Evolutionary conservation across 306 rosid genomes (phyloP).

Genomic region (Corylus heterophylla): DNA sequence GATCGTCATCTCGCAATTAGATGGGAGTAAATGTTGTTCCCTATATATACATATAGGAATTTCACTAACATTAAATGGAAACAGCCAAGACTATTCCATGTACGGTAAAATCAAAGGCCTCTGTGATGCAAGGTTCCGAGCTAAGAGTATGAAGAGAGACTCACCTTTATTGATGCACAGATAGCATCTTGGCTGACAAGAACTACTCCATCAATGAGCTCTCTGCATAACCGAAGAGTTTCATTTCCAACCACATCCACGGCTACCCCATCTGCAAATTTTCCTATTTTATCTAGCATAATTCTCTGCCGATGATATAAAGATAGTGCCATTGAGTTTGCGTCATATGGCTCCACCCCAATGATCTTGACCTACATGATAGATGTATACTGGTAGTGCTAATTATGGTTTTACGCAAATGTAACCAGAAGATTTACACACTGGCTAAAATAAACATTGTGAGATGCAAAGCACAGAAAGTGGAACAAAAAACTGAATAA

Average conservation of each 20-base stretch:
- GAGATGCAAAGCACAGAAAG: background rate
- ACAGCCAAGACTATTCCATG: background rate
- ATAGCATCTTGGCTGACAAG: conserved; percentile 58
- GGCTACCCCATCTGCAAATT: conserved; percentile 62
- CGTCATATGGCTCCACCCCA: conserved; percentile 63
- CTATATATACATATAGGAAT: too few relatives aligned
- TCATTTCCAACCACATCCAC: conserved; percentile 64
- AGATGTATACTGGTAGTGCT: background rate
- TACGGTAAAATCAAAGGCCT: background rate
- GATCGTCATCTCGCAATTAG: too few relatives aligned
- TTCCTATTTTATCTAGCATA: conserved; percentile 49
- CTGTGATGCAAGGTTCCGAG: background rate
- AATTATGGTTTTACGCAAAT: background rate
- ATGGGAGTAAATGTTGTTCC: too few relatives aligned
- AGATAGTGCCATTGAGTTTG: conserved; percentile 59
- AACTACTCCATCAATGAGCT: conserved; percentile 52
- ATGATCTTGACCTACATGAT: conserved; percentile 50
- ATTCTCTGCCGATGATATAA: conserved; percentile 50
- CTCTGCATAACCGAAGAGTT: conserved; percentile 52
- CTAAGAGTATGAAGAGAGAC: conserved; percentile 10
- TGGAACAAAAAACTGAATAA: background rate
- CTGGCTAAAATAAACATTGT: background rate
- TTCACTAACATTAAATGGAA: background rate
- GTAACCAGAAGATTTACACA: background rate
- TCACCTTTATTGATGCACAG: conserved; percentile 58